phyloP scores from a whole-genome alignment of 1,139 yeast species.

The Taphrina betulina region DNA sequence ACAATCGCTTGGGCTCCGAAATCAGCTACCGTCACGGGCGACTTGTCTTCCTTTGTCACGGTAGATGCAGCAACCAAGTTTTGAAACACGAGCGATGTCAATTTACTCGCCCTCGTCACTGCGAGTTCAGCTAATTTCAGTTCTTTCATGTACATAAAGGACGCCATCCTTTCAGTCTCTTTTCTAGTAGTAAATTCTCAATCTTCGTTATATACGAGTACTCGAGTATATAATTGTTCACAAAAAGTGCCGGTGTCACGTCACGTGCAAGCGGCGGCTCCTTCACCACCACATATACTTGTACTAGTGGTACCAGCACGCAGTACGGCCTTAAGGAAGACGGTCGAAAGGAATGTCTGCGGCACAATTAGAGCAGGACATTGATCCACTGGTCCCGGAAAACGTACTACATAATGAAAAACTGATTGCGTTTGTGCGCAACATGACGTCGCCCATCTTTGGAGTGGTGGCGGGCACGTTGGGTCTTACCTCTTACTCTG shows the following conservation, averaged over 20 bases:
- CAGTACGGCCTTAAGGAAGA: too few relatives aligned
- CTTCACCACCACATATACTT: too few relatives aligned
- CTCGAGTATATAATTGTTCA: not conserved
- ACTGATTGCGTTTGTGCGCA: constrained; percentile 28
- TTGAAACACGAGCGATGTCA: constrained; percentile 70
- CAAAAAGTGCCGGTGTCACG: not conserved
- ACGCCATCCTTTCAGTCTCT: constrained; percentile 1
- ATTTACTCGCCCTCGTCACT: constrained; percentile 77
- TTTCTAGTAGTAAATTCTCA: not conserved
- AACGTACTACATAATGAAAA: constrained; percentile 24
- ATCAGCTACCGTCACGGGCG: constrained; percentile 98
- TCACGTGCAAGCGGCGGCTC: too few relatives aligned
- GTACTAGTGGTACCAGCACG: too few relatives aligned
- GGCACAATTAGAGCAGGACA: constrained; percentile 19
- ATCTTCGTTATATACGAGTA: not conserved
- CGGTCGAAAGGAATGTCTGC: too few relatives aligned
- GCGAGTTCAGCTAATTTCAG: constrained; percentile 48
- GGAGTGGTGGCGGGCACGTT: constrained; percentile 34
- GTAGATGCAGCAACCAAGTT: constrained; percentile 55
- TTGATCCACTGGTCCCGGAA: constrained; percentile 25
- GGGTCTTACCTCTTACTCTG: constrained; percentile 33
- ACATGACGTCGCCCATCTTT: constrained; percentile 32
- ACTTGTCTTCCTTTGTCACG: constrained; percentile 78
- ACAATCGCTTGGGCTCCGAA: constrained; percentile 94
- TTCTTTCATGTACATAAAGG: constrained; percentile 23